Base-by-base conservation (phyloP, 306 rosid genomes). In the Casuarina glauca region DNA sequence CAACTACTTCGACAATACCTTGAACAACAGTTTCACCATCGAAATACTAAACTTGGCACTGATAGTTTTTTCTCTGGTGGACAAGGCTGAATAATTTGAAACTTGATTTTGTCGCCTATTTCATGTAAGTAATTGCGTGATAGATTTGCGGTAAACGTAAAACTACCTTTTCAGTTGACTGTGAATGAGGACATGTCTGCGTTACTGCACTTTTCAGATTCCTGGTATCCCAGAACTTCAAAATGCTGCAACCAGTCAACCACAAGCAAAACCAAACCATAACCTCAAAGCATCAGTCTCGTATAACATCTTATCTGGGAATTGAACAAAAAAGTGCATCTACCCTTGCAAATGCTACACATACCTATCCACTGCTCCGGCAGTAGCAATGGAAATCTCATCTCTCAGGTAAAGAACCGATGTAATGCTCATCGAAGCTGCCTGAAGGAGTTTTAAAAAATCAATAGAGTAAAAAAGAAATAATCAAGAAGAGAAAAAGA, bases 201-300 rank as follows among this genome's bases (percentile, higher is more conserved):
- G 86, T 87, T 77, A 88, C 87, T 38, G 43, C 78, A 77, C 78
- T 87, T 80, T 85, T 96, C 81, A 93, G 68, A 82, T 80, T 88
- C 84, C 99, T 96, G 63, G 94, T 86, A 80, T 96, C 99, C 99
- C 99, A 96, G 76, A 93, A 96, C 87, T 96, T 96, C 49, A 96
- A 77, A 82, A 88, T 73, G 66, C 99, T 96, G 92, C 64, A 87
- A 86, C 11, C 57, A 74, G 76, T 68, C 75, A 78, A 75, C 78
- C 45, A 71, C 3, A 9, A 41, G 42, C 74, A 74, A 62, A 50
- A 58, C 53, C 62, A 79, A 42, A 52, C 19, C 77, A 70, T 53
- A 5, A 44, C 1, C 32, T 46, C 54, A 51, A 72, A 78, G 38
- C 68, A 63, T 62, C 64, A 4, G 71, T 32, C 42, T 70, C 52